A percentile compares a stretch with the other conserved stretches of the same genome.
Evolutionary conservation across 2,329 filamentous ascomycete species (phyloP).

Genomic region (Nigrospora oryzae): DNA sequence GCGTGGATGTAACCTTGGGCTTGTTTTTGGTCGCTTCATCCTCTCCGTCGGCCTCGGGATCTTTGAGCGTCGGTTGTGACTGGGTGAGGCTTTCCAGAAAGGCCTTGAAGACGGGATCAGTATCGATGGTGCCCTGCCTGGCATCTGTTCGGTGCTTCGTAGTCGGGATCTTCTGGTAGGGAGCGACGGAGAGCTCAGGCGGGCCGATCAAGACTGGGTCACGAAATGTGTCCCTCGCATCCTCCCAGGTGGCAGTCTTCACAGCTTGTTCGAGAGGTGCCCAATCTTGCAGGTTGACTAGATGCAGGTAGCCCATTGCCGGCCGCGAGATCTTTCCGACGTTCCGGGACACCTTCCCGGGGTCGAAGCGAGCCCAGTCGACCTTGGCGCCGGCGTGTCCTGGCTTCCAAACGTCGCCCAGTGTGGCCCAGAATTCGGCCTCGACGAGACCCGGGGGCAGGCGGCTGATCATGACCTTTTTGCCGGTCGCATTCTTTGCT

Average conservation of each 20-base stretch:
- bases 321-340: constrained; percentile 55
- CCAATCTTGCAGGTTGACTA: constrained; percentile 64
- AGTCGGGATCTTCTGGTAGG: constrained; percentile 75
- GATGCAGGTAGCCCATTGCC: constrained; percentile 72
- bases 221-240: constrained; percentile 68
- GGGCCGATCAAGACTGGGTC: constrained; percentile 68
- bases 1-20: constrained; percentile 68
- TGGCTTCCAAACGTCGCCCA: constrained; percentile 75
- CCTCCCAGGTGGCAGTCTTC: constrained; percentile 63
- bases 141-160: constrained; percentile 69
- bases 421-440: constrained; percentile 60
- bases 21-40: constrained; percentile 41
- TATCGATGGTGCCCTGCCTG: constrained; percentile 89
- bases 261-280: constrained; percentile 61
- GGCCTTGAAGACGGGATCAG: constrained; percentile 89
- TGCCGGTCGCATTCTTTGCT: constrained; percentile 48
- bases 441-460: constrained; percentile 80
- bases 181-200: constrained; percentile 72
- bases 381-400: constrained; percentile 76
- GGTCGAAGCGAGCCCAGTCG: constrained; percentile 66
- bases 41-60: constrained; percentile 38
- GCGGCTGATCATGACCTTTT: constrained; percentile 79
- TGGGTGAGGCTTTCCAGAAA: constrained; percentile 86
- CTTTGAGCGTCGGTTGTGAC: constrained; percentile 36
- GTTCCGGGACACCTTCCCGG: constrained; percentile 71